Base-by-base conservation (phyloP, 1,284 basidiomycete genomes). In the Pseudozyma thailandica region DNA sequence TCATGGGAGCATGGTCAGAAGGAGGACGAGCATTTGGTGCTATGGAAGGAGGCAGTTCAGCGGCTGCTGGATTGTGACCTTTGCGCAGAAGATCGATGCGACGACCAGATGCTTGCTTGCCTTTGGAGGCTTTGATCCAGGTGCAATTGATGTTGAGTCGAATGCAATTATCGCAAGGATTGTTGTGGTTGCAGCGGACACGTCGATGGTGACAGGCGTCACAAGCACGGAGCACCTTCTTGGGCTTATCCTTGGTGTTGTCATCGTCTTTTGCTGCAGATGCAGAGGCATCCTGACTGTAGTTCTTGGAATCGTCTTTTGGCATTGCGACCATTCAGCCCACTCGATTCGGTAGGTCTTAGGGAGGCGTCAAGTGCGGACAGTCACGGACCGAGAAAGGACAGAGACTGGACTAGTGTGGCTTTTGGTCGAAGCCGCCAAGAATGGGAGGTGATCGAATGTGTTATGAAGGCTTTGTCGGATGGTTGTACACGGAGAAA, bases 151-250 rank as follows among this genome's bases (percentile, higher is more conserved):
- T 69, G 38, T 74, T 68, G 61, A 78, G 74, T 26, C 76, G 66
- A 37, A 64, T 60, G 54, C 76, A 78, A 47, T 78, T 75, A 46
- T 71, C 68, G 59, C 76, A 78, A 15, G 76, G 76, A 25, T 76
- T 59, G 30, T 72, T 60, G 53, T 78, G 74, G 20, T 74, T 74
- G 60, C 76, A 78, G 35, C 70, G 55, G 1, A 78, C 76, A 9
- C 76, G 59, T 28, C 69, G 63, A 42, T 75, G 61, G 41, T 77
- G 72, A 39, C 72, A 72, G 20, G 70, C 64, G 37, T 66, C 63
- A 42, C 64, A 72, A 13, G 70, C 63, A 31, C 70, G 63, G 8
- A 72, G 55, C 23, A 66, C 56, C 44, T 72, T 72, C 47, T 68
- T 72, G 9, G 70, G 63, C 27, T 72, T 66, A 45, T 54, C 52